Evolutionary conservation across 1,139 yeast species (phyloP), one percentile per base, ranked within the genome.

Genomic region (Saccharomyces pastorianus): DNA sequence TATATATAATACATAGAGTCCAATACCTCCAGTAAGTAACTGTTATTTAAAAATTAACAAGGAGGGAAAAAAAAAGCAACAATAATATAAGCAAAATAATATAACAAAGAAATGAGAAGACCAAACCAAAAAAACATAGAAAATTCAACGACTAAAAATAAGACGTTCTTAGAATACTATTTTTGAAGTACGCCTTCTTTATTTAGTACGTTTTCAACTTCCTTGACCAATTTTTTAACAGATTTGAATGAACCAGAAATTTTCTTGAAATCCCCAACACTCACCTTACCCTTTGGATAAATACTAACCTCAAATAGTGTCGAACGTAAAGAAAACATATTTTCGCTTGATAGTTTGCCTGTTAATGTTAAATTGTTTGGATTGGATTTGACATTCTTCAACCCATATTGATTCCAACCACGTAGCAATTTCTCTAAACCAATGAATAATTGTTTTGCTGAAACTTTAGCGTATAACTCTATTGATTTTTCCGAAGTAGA

Each of bases 331-430:
- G 84, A 80, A 63, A 85, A 73, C 1, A 84, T 75, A 68, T 85
- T 85, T 58, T 77, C 74, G 59, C 79, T 82, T 1, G 88, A 75
- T 48, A 85, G 78, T 23, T 80, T 76, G 49, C 89, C 91, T 25
- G 78, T 78, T 44, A 85, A 76, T 41, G 73, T 73, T 61, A 72
- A 71, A 7, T 74, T 71, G 14, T 73, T 69, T 46, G 75, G 73
- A 61, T 78, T 79, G 53, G 79, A 72, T 50, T 72, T 73, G 58
- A 85, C 75, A 56, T 81, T 78, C 61, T 79, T 81, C 64, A 85
- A 71, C 6, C 93, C 91, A 64, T 85, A 85, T 59, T 80, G 81
- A 14, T 82, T 78, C 93, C 93, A 85, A 11, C 85, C 82, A 52
- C 71, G 74, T 62, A 85, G 73, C 56, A 85, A 76, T 44, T 87